Conservation (phyloP, 1,284 basidiomycete species). For the Fomitopsis palustris region DNA sequence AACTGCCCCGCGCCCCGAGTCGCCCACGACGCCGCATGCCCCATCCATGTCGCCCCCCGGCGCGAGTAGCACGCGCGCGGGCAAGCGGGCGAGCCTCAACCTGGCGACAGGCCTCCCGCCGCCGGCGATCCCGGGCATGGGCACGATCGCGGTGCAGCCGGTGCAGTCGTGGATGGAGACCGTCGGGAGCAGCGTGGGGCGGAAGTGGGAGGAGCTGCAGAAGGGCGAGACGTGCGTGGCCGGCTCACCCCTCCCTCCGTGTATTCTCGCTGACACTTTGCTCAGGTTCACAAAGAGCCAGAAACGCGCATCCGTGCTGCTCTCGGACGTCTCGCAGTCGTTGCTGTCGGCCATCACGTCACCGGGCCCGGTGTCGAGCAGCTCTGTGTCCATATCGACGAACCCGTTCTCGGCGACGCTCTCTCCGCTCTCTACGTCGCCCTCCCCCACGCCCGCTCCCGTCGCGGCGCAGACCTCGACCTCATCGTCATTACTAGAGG, state of each 20-base stretch:
- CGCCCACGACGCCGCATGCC: conserved; percentile 2
- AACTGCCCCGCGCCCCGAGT: too few species aligned
- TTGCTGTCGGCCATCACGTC: conserved; percentile 48
- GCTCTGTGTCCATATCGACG: conserved; percentile 17
- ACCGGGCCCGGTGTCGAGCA: conserved; percentile 18
- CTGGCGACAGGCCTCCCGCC: conserved; percentile 21
- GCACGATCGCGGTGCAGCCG: conserved; percentile 18
- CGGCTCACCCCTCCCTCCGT: neutral
- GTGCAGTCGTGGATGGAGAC: conserved; percentile 45
- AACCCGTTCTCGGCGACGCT: conserved; percentile 21
- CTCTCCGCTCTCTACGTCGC: conserved; percentile 18
- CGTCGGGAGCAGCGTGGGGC: conserved; percentile 43
- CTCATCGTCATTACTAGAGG: conserved; percentile 37
- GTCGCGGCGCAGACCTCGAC: conserved; percentile 9
- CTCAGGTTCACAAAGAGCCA: conserved; percentile 55
- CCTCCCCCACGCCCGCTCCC: conserved; percentile 4
- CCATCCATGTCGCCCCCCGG: neutral
- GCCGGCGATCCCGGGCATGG: conserved; percentile 29
- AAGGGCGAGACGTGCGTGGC: conserved; percentile 47
- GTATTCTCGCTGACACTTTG: neutral
- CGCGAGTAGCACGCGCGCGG: too few species aligned
- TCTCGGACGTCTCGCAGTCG: conserved; percentile 61
- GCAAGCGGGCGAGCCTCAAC: conserved; percentile 19
- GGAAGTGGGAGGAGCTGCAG: conserved; percentile 59
- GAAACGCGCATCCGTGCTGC: conserved; percentile 60